Percentiles rank a stretch among this genome's conserved stretches.
Evolutionary conservation across 1,284 basidiomycete genomes (phyloP).

Genomic region (Cutaneotrichosporon sp.): DNA sequence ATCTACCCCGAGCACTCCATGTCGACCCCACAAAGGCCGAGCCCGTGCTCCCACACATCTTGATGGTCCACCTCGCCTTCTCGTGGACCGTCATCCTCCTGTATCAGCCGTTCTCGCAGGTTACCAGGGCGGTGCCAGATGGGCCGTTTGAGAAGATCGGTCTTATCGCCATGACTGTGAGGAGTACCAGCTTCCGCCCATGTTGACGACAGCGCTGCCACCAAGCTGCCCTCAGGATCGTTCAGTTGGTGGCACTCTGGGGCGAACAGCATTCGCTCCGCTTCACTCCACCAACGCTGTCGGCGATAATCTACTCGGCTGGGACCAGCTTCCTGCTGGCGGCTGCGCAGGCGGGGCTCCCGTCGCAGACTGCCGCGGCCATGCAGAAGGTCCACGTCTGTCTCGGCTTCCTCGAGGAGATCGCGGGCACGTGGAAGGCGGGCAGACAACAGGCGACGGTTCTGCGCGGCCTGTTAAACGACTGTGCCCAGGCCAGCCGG

Average conservation of each 20-base stretch:
- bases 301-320: constrained; percentile 66
- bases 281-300: constrained; percentile 64
- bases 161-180: constrained; percentile 18
- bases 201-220: constrained; percentile 57
- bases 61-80: constrained; percentile 66
- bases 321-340: constrained; percentile 56
- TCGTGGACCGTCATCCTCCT: constrained; percentile 68
- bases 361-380: constrained; percentile 7
- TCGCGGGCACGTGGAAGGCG: constrained; percentile 17
- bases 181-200: not conserved
- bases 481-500: constrained; percentile 10
- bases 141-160: constrained; percentile 4
- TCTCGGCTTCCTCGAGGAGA: constrained; percentile 11
- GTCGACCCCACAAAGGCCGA: constrained; percentile 58
- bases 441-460: constrained; percentile 17
- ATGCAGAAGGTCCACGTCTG: constrained; percentile 17
- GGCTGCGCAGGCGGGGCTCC: constrained; percentile 15
- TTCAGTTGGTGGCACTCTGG: constrained; percentile 63
- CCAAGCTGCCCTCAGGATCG: constrained; percentile 65
- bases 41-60: constrained; percentile 62
- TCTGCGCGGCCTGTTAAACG: constrained; percentile 15
- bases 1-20: constrained; percentile 57
- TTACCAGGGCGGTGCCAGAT: not conserved
- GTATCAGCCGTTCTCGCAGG: constrained; percentile 60
- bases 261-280: constrained; percentile 63